These are phyloP conservation scores for Metschnikowia proteae DNA, from an alignment of 805 yeast genomes.

Conservation along the genomic window DNA sequence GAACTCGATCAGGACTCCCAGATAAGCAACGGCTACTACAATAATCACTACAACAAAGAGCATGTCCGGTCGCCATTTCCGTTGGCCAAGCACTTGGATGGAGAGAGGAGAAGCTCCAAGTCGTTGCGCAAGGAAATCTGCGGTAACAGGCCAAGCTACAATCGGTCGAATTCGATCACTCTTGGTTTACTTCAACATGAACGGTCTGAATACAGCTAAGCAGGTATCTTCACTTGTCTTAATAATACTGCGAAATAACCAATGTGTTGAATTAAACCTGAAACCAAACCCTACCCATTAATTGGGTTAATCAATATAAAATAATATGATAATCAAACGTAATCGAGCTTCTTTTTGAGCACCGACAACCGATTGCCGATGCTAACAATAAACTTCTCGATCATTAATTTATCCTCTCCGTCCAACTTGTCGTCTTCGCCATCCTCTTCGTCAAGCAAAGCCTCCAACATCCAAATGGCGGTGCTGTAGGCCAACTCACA, in stretches of 20 bases:
- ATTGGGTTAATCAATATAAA: conserved; percentile 1
- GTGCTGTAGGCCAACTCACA: conserved; percentile 90
- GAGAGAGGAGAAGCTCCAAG: conserved; percentile 22
- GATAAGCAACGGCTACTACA: conserved; percentile 22
- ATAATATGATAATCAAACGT: conserved; percentile 6
- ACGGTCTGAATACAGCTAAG: conserved; percentile 4
- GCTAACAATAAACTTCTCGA: conserved; percentile 76
- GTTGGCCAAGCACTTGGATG: conserved; percentile 35
- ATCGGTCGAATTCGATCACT: conserved; percentile 39
- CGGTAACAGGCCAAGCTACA: conserved; percentile 23
- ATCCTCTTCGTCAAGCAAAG: conserved; percentile 54
- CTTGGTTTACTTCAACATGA: conserved; percentile 37
- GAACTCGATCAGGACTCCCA: conserved; percentile 3
- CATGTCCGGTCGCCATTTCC: conserved; percentile 40
- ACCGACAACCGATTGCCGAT: conserved; percentile 77
- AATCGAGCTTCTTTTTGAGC: conserved; percentile 53
- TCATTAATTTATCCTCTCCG: conserved; percentile 67
- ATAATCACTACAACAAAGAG: conserved; percentile 49
- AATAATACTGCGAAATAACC: not conserved
- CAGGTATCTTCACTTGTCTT: not conserved
- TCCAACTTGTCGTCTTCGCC: conserved; percentile 49
- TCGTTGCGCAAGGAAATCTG: not conserved
- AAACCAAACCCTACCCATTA: conserved; percentile 5
- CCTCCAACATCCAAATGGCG: conserved; percentile 93
- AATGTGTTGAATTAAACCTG: conserved; percentile 1